These are phyloP conservation scores for Podospora pseudocomata DNA, from an alignment of 495 filamentous ascomycete species.

Conservation along the genomic window DNA sequence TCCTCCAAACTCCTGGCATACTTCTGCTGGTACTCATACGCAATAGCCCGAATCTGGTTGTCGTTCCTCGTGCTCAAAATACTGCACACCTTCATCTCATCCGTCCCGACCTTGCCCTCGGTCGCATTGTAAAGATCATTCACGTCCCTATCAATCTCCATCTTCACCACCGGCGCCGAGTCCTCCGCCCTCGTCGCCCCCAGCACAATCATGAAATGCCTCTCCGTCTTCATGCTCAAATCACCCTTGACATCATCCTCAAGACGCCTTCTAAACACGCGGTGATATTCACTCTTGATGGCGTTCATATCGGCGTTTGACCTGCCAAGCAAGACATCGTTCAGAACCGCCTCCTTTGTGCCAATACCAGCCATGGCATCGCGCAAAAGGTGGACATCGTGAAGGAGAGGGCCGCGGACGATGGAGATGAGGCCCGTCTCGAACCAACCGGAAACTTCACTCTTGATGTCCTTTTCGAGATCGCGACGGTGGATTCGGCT, in stretches of 20 bases:
- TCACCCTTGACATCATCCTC: constrained; percentile 69
- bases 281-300: constrained; percentile 74
- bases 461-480: constrained; percentile 69
- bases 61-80: constrained; percentile 71
- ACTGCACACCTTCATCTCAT: constrained; percentile 70
- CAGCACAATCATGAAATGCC: constrained; percentile 74
- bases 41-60: constrained; percentile 76
- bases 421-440: constrained; percentile 65
- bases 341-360: constrained; percentile 80
- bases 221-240: constrained; percentile 77
- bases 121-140: constrained; percentile 68
- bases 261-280: constrained; percentile 55
- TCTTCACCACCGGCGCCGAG: constrained; percentile 62
- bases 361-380: constrained; percentile 72
- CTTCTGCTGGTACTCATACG: constrained; percentile 61
- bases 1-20: constrained; percentile 65
- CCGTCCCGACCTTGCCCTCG: constrained; percentile 64
- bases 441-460: constrained; percentile 72
- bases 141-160: constrained; percentile 68
- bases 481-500: constrained; percentile 56
- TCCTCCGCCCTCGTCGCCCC: constrained; percentile 71
- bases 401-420: constrained; percentile 68
- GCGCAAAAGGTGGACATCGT: constrained; percentile 63
- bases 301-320: constrained; percentile 79
- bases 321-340: constrained; percentile 78